Evolutionary conservation across 179 eudicot genomes (phyloP), one percentile per base, ranked within the genome.

Genomic region (Beta macrorhiza): DNA sequence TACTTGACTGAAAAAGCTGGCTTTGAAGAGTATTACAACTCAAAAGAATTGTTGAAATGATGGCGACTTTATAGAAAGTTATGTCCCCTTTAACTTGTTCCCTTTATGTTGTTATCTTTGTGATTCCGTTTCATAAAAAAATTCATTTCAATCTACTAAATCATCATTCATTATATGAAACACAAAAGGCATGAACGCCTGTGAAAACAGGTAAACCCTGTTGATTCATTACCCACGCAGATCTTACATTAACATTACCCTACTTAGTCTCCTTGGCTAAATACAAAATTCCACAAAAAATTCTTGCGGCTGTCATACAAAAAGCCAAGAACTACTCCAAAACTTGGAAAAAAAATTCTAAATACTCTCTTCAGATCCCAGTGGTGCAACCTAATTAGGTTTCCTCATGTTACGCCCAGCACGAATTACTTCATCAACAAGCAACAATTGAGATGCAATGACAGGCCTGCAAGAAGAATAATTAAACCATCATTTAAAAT

Each of bases 381-480:
- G 5, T 11, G 20, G 63, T 56, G 47, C 49, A 59, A 78, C 55
- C 82, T 91, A 91, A 67, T 71, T 90, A 17, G 97, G 98, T 85
- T 93, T 93, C 88, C 97, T 85, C 98, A 93, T 93, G 85, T 93
- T 93, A 64, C 98, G 97, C 17, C 98, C 98, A 65, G 98, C 97
- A 79, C 98, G 97, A 58, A 93, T 93, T 68, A 93, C 97, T 89
- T 93, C 98, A 90, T 93, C 98, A 57, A 93, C 98, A 29, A 93
- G 89, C 86, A 93, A 83, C 87, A 93, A 82, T 78, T 93, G 98
- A 44, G 98, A 92, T 63, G 97, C 89, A 75, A 93, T 93, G 22
- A 93, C 95, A 20, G 98, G 98, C 85, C 98, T 93, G 93, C 83
- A 84, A 68, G 15, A 74, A 7, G 45, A 16, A 72, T 72, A 59